Evolutionary conservation across 441 rosid species (phyloP).

Genomic region (Hypseocharis bilobata): DNA sequence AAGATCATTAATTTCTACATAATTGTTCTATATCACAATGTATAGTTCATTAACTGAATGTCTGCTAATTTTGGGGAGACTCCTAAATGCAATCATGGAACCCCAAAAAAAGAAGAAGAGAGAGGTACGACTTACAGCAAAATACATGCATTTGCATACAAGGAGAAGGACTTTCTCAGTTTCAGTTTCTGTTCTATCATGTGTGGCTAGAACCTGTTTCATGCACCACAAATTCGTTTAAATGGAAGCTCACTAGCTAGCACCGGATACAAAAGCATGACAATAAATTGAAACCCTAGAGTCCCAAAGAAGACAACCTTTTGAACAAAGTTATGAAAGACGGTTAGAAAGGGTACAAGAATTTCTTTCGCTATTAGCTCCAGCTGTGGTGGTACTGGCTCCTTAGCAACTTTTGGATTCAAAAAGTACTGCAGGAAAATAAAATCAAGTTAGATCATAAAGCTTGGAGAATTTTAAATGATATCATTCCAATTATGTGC

Average conservation of each 20-base stretch:
- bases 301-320: conserved; percentile 43
- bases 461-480: conserved; percentile 5
- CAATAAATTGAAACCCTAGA: conserved; percentile 10
- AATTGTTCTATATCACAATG: background rate
- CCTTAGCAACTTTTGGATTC: conserved; percentile 67
- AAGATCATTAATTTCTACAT: background rate
- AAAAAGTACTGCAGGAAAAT: conserved; percentile 52
- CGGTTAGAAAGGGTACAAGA: conserved; percentile 50
- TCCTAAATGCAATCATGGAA: conserved; percentile 6
- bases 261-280: background rate
- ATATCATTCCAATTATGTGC: background rate
- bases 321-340: conserved; percentile 45
- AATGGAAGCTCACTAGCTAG: conserved; percentile 21
- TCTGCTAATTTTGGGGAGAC: background rate
- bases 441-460: background rate
- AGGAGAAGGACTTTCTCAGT: conserved; percentile 51
- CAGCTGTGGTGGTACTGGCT: conserved; percentile 71
- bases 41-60: background rate
- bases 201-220: conserved; percentile 43
- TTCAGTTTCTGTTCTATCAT: conserved; percentile 32
- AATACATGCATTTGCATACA: conserved; percentile 66
- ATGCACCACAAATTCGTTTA: conserved; percentile 22
- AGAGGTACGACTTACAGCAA: conserved; percentile 47
- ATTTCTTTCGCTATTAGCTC: conserved; percentile 58
- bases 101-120: conserved; percentile 14